These are phyloP conservation scores for Quercus lobata DNA, from an alignment of 331 rosid genomes.

Conservation along the genomic window DNA sequence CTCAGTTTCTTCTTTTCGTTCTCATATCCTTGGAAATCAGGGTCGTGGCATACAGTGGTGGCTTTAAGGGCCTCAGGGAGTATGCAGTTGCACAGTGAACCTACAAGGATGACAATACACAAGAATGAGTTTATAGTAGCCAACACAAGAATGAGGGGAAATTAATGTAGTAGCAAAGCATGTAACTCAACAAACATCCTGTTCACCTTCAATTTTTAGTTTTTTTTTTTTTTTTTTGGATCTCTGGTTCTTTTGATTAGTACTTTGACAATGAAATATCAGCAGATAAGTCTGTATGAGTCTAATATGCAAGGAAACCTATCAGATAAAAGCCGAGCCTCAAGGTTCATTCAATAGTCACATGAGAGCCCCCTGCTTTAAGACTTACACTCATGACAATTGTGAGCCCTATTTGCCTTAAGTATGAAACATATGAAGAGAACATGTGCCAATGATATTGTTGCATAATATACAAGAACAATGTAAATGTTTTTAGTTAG, in stretches of 20 bases:
- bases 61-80: conserved; percentile 84
- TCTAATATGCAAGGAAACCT: not conserved
- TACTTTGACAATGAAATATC: not conserved
- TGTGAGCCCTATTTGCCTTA: not conserved
- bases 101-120: conserved; percentile 34
- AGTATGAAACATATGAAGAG: not conserved
- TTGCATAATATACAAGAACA: no score
- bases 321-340: no score
- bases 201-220: not conserved
- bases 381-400: no score
- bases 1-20: conserved; percentile 68
- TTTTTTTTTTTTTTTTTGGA: not conserved
- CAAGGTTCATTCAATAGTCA: no score
- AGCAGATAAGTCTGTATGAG: not conserved
- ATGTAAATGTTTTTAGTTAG: not conserved
- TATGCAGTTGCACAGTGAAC: conserved; percentile 81
- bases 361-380: not conserved
- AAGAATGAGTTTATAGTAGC: not conserved
- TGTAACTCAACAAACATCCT: not conserved
- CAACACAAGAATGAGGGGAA: not conserved
- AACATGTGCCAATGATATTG: not conserved
- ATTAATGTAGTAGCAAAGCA: not conserved
- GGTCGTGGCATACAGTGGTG: conserved; percentile 50
- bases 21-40: conserved; percentile 46
- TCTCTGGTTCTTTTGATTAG: not conserved